phyloP scores from a whole-genome alignment of 352 stramenopile genomes.

The Lagenidium giganteum region DNA sequence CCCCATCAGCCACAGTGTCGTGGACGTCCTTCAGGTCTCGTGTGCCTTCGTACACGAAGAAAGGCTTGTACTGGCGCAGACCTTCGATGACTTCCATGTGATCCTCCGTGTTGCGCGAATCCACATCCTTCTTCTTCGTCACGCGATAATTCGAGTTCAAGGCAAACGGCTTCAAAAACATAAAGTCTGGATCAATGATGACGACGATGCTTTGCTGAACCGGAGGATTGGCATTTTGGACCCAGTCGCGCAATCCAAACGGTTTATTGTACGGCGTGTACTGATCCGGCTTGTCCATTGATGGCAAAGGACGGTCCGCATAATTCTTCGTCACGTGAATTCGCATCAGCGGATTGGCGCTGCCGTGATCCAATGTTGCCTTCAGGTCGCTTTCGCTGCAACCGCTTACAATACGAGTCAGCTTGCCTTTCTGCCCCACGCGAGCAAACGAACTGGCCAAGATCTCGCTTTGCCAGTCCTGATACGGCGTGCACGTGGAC shows the following conservation, averaged over 20 bases:
- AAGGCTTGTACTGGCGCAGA: slow-evolving; percentile 74
- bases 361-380: slow-evolving; percentile 26
- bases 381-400: slow-evolving; percentile 42
- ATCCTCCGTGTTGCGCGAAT: slow-evolving; percentile 55
- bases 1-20: slow-evolving; percentile 31
- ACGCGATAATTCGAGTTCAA: slow-evolving; percentile 60
- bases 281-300: slow-evolving; percentile 22
- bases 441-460: slow-evolving; percentile 57
- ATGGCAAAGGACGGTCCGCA: slow-evolving; percentile 19
- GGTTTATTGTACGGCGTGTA: slow-evolving; percentile 66
- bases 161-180: slow-evolving; percentile 61
- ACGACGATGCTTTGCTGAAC: slow-evolving; percentile 53
- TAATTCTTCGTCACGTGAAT: slow-evolving; percentile 60
- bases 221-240: slow-evolving; percentile 52
- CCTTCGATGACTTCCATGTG: slow-evolving; percentile 65
- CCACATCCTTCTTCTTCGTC: slow-evolving; percentile 35
- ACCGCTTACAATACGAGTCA: slow-evolving; percentile 70
- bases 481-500: slow-evolving; percentile 48
- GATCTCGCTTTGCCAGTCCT: slow-evolving; percentile 75
- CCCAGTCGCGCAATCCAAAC: slow-evolving; percentile 70
- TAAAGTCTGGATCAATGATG: slow-evolving; percentile 64
- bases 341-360: slow-evolving; percentile 30
- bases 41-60: slow-evolving; percentile 70
- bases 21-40: slow-evolving; percentile 26
- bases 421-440: slow-evolving; percentile 43